Conservation (phyloP, 2,329 filamentous ascomycete species). For the Trichoderma asperellum region DNA sequence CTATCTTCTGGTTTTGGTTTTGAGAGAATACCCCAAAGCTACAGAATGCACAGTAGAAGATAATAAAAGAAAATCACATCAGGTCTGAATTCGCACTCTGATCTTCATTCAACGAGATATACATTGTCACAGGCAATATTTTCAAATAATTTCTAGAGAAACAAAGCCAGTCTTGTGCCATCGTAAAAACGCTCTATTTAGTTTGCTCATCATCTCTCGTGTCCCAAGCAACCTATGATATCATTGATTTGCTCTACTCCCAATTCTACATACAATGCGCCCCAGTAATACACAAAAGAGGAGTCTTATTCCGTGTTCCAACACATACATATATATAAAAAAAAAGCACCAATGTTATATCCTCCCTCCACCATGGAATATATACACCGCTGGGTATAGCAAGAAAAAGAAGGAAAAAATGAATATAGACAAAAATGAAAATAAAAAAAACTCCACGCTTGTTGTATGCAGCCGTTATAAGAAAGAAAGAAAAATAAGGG, state of each 20-base stretch:
- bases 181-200: constrained; percentile 6
- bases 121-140: no score
- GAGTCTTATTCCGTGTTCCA: constrained; percentile 19
- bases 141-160: no score
- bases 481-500: neutral
- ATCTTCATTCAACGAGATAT: neutral
- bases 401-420: neutral
- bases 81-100: neutral
- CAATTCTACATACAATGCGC: constrained; percentile 14
- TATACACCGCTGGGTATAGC: constrained; percentile 1
- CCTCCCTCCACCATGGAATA: neutral
- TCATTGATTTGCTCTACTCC: neutral
- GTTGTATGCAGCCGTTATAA: constrained; percentile 18
- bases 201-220: neutral
- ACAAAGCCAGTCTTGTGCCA: neutral
- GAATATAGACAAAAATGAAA: neutral
- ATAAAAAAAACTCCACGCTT: constrained; percentile 23
- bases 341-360: neutral
- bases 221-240: neutral
- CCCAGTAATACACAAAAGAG: neutral
- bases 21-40: neutral
- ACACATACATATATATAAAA: neutral
- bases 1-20: neutral
- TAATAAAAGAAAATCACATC: neutral
- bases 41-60: neutral